Evolutionary conservation across 352 stramenopile species (phyloP), one percentile per base, ranked within the genome.

Genomic region (Blastocystis sp.): DNA sequence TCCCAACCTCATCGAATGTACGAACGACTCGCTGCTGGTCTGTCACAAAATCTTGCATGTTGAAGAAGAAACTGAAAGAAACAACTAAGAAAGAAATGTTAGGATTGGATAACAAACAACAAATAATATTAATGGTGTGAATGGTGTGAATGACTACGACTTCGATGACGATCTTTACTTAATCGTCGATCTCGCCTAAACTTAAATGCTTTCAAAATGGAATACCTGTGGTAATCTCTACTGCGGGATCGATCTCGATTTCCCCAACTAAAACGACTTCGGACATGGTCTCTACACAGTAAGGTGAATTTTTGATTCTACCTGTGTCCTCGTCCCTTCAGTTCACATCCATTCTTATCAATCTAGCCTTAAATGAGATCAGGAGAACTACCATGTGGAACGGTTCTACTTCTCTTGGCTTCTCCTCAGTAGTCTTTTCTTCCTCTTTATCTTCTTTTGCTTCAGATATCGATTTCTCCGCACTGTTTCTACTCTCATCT

Each of bases 31-130:
- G 2, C 27, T 43, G 29, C 7, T 51, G 24, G n/a, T 83, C 71
- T 35, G 71, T 83, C n/a, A 83, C 49, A 66, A 83, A 83, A 43
- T 83, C 71, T 42, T 83, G 71, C 71, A 83, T 83, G 21, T 32
- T 27, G 12, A 61, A 32, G 19, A 61, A 32, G 54, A 61, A n/a
- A 61, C 3, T 61, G 65, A 77, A 77, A 16, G 29, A 56, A 74
- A 54, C 35, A 43, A 46, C 19, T 83, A 83, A 83, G 51, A 46
- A 83, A 83, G 9, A 66, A 43, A 16, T 51, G 9, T 39, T 46
- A 77, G 32, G 16, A 56, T 56, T 58, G 21, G 14, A 19, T 35
- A 35, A 43, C 32, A 46, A 46, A 69, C 24, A 46, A 58, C 24
- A 49, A 46, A 29, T 1, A 42, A 39, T 2, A 11, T 11, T 63